Conservation (phyloP, 306 rosid species). For the Vicia sativa region DNA sequence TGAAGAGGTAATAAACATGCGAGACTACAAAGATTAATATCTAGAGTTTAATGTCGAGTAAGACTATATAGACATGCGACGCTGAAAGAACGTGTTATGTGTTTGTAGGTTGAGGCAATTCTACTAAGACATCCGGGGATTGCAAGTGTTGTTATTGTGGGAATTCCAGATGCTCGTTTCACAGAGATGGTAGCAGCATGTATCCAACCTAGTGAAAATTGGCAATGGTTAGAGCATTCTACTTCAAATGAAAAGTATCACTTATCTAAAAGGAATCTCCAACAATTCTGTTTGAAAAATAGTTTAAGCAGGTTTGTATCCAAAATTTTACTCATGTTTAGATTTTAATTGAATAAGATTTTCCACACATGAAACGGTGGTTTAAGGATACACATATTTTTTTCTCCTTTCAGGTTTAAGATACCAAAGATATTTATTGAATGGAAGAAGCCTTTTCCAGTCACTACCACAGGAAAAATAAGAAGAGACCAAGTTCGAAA, state of each 20-base stretch:
- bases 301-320: slow-evolving; percentile 63
- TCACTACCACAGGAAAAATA: slow-evolving; percentile 69
- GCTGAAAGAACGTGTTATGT: slow-evolving; percentile 2
- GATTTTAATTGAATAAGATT: background rate
- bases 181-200: slow-evolving; percentile 77
- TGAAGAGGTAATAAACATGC: slow-evolving; percentile 66
- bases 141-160: slow-evolving; percentile 58
- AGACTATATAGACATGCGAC: background rate
- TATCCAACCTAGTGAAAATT: slow-evolving; percentile 53
- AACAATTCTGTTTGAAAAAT: slow-evolving; percentile 49
- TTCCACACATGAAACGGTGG: no score
- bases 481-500: slow-evolving; percentile 59
- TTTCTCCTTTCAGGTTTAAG: slow-evolving; percentile 65
- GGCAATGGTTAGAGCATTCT: slow-evolving; percentile 61
- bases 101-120: slow-evolving; percentile 70
- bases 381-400: no score
- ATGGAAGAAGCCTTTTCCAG: slow-evolving; percentile 78
- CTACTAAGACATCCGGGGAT: slow-evolving; percentile 77
- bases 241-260: slow-evolving; percentile 40
- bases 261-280: slow-evolving; percentile 56
- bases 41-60: background rate
- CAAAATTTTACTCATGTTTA: slow-evolving; percentile 11
- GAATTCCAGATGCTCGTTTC: slow-evolving; percentile 69
- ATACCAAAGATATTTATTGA: slow-evolving; percentile 62
- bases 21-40: background rate